Evolutionary conservation across 2,329 filamentous ascomycete genomes (phyloP).

Genomic region (Amauroascus niger): DNA sequence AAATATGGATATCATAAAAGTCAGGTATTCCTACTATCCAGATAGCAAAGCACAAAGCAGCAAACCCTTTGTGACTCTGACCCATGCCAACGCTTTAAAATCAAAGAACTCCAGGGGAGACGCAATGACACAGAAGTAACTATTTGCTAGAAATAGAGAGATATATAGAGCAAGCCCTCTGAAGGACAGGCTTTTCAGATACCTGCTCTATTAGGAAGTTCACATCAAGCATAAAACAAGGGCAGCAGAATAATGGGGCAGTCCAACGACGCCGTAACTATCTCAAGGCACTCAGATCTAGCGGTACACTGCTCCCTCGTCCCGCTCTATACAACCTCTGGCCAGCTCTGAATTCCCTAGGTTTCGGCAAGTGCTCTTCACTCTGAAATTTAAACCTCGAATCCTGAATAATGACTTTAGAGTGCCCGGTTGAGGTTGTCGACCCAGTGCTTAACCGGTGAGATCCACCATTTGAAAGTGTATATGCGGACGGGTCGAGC

Average conservation of each 20-base stretch:
- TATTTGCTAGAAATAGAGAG: not conserved
- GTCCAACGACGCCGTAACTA: conserved; percentile 8
- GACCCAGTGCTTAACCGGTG: conserved; percentile 22
- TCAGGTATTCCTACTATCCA: not conserved
- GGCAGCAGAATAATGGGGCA: not conserved
- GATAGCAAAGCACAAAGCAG: not conserved
- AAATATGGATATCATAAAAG: not conserved
- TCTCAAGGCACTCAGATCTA: conserved; percentile 60
- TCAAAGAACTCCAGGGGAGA: conserved; percentile 2
- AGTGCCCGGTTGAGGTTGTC: conserved; percentile 16
- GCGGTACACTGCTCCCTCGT: conserved; percentile 82
- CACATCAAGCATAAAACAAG: not conserved
- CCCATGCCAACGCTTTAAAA: conserved; percentile 6
- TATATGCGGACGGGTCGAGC: conserved; percentile 68
- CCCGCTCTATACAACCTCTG: conserved; percentile 77
- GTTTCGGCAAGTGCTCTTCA: conserved; percentile 72
- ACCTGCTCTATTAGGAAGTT: not conserved
- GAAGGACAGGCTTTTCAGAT: not conserved
- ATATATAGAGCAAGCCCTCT: not conserved
- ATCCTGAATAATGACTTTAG: conserved; percentile 55
- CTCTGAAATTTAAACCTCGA: conserved; percentile 76
- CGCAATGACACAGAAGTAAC: not conserved
- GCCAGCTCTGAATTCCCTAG: conserved; percentile 66
- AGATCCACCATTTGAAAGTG: conserved; percentile 53
- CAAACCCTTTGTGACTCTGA: not conserved